Evolutionary conservation across 352 stramenopile genomes (phyloP).

Genomic region (Phytophthora hibernalis): DNA sequence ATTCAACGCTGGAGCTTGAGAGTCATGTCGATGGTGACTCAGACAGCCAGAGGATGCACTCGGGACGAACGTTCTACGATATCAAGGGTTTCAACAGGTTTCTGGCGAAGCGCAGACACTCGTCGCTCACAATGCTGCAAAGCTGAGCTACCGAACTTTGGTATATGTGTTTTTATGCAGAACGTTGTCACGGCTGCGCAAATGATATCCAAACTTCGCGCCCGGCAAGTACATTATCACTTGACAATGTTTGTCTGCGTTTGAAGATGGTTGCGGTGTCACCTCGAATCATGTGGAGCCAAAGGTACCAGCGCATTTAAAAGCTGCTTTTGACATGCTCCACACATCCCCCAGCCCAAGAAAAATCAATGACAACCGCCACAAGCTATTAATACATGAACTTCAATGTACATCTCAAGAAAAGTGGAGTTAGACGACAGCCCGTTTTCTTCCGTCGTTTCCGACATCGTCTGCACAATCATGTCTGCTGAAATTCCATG

Average conservation of each 20-base stretch:
- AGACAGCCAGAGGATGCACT: constrained; percentile 21
- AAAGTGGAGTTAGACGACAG: not conserved
- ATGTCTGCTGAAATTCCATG: constrained; percentile 2
- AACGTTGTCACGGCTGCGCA: no score
- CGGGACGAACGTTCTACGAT: constrained; percentile 73
- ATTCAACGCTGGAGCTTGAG: constrained; percentile 53
- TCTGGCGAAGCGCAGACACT: constrained; percentile 37
- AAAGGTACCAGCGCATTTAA: no score
- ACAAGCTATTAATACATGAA: no score
- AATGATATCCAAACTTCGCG: no score
- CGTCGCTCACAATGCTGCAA: constrained; percentile 6
- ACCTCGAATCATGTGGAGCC: no score
- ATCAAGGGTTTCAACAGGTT: constrained; percentile 73
- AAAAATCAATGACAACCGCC: not conserved
- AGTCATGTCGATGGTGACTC: constrained; percentile 7
- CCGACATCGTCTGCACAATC: not conserved
- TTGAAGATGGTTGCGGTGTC: no score
- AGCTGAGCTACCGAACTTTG: constrained; percentile 1
- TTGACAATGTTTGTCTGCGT: no score
- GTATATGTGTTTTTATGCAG: no score
- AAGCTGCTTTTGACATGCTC: no score
- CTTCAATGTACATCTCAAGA: not conserved
- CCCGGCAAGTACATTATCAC: no score
- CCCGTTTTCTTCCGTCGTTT: not conserved
- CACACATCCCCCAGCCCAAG: no score